Percentiles rank a stretch among this genome's conserved stretches.
These are phyloP conservation scores for Penicillium odoratum DNA, from an alignment of 495 filamentous ascomycete species.

Conservation along the genomic window DNA sequence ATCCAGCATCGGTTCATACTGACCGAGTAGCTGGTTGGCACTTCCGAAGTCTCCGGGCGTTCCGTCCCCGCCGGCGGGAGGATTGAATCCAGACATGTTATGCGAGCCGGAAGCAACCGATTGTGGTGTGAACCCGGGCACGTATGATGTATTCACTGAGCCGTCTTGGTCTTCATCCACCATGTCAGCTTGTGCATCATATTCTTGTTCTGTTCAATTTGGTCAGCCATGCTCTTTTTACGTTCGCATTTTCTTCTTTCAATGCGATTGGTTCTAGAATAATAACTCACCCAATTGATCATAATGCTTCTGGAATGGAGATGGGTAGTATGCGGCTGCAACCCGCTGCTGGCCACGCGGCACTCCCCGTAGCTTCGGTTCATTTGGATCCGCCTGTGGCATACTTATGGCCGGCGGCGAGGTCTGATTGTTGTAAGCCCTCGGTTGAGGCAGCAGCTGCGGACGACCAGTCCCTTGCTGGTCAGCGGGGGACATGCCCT, in stretches of 20 bases:
- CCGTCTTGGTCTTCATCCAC: conserved; percentile 80
- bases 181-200: conserved; percentile 94
- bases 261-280: neutral
- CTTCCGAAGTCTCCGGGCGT: conserved; percentile 44
- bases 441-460: conserved; percentile 46
- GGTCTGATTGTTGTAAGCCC: conserved; percentile 38
- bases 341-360: conserved; percentile 35
- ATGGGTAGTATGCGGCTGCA: conserved; percentile 69
- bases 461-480: conserved; percentile 54
- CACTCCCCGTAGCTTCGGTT: conserved; percentile 33
- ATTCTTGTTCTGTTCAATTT: conserved; percentile 86
- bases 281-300: conserved; percentile 92
- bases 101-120: conserved; percentile 46
- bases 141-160: conserved; percentile 67
- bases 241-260: neutral
- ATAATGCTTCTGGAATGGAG: conserved; percentile 89
- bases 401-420: conserved; percentile 45
- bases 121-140: conserved; percentile 53
- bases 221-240: neutral
- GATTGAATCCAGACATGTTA: conserved; percentile 36
- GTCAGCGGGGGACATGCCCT: conserved; percentile 71
- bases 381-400: conserved; percentile 39
- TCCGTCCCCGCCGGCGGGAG: conserved; percentile 38
- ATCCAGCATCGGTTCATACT: conserved; percentile 80
- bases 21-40: conserved; percentile 70